Conservation (phyloP, 2,329 filamentous ascomycete genomes). For the Coniochaeta ligniaria region DNA sequence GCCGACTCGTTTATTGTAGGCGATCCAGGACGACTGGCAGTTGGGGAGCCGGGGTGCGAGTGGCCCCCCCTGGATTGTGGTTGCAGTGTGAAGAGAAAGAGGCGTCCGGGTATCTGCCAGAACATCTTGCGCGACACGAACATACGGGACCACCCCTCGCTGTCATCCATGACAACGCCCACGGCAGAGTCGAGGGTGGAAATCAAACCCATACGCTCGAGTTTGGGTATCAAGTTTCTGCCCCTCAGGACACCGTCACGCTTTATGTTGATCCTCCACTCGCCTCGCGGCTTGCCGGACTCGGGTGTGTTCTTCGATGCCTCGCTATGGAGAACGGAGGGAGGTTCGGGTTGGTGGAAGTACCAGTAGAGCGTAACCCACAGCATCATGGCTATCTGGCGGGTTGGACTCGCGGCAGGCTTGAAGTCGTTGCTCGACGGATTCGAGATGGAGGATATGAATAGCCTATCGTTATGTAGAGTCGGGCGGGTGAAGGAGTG, state of each 20-base stretch:
- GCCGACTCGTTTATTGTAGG: constrained; percentile 23
- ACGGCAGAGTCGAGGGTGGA: constrained; percentile 69
- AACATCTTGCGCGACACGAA: constrained; percentile 76
- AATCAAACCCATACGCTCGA: constrained; percentile 88
- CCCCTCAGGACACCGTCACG: constrained; percentile 83
- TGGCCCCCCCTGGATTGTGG: constrained; percentile 37
- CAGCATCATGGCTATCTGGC: constrained; percentile 93
- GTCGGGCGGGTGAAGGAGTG: constrained; percentile 70
- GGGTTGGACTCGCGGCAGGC: constrained; percentile 69
- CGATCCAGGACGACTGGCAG: constrained; percentile 45
- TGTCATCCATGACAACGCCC: constrained; percentile 55
- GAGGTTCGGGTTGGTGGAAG: constrained; percentile 79
- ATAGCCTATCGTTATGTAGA: constrained; percentile 71
- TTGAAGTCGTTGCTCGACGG: constrained; percentile 76
- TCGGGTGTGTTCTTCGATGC: constrained; percentile 59
- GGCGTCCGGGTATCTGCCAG: constrained; percentile 83
- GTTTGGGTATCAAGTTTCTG: constrained; percentile 76
- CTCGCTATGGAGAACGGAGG: constrained; percentile 53
- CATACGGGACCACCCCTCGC: constrained; percentile 68
- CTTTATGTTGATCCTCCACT: constrained; percentile 81
- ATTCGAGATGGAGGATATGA: constrained; percentile 86
- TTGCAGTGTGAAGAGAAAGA: constrained; percentile 81
- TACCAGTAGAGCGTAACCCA: constrained; percentile 97
- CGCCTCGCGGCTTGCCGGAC: constrained; percentile 67
- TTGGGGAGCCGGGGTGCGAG: constrained; percentile 42